Percentiles rank a stretch among this genome's conserved stretches.
Evolutionary conservation across 768 basidiomycete genomes (phyloP).

Genomic region (Sporobolomyces roseus): DNA sequence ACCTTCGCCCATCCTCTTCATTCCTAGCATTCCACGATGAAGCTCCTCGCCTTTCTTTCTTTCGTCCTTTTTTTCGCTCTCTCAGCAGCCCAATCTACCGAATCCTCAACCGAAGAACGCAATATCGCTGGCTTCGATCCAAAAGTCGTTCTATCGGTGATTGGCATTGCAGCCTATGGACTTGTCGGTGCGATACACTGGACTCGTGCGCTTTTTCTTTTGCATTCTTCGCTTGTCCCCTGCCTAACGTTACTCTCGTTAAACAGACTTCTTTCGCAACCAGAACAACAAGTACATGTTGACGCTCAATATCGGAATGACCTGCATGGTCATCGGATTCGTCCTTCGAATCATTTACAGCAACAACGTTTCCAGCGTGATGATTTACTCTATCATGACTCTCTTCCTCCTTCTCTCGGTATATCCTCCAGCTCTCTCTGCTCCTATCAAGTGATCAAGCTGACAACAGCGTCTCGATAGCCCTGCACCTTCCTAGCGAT

Average conservation of each 20-base stretch:
- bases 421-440: neutral
- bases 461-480: neutral
- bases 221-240: neutral
- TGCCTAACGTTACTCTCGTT: neutral
- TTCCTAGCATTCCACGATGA: no score
- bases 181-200: neutral
- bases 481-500: slow-evolving; percentile 39
- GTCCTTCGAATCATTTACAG: neutral
- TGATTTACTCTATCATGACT: neutral
- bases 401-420: slow-evolving; percentile 8
- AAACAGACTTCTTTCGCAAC: neutral
- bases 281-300: slow-evolving; percentile 1
- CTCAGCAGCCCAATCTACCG: no score
- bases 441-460: neutral
- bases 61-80: no score
- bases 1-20: no score
- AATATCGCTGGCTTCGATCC: slow-evolving; percentile 24
- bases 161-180: slow-evolving; percentile 19
- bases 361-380: neutral
- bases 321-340: slow-evolving; percentile 7
- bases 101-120: slow-evolving; percentile 9
- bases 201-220: neutral
- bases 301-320: neutral
- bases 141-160: slow-evolving; percentile 2
- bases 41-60: no score